Evolutionary conservation across 495 filamentous ascomycete species (phyloP).

Genomic region (Lepidopterella palustris): DNA sequence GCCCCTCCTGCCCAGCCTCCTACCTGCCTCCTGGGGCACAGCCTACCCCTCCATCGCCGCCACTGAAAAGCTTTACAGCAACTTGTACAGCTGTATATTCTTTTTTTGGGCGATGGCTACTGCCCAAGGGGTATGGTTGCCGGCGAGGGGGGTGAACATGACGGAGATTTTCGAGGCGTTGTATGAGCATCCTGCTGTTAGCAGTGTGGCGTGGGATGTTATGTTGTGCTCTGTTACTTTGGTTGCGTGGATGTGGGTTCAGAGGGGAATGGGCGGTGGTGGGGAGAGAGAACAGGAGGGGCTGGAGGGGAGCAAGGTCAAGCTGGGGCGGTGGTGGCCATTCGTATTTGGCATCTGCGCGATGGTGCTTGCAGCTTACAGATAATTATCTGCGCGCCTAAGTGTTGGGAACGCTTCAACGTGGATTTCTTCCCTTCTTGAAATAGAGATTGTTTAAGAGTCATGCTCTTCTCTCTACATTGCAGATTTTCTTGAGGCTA

Average conservation of each 20-base stretch:
- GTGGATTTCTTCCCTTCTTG: too few relatives aligned
- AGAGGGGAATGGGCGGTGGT: not conserved
- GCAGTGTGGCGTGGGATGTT: slow-evolving; percentile 30
- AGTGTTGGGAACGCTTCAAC: too few relatives aligned
- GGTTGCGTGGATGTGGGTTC: slow-evolving; percentile 12
- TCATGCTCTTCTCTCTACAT: not conserved
- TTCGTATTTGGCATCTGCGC: too few relatives aligned
- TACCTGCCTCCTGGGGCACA: slow-evolving; percentile 10
- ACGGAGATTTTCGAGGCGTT: too few relatives aligned
- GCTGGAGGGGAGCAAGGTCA: too few relatives aligned
- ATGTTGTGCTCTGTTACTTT: slow-evolving; percentile 28
- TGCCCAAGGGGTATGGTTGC: slow-evolving; percentile 1
- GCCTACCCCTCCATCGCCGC: not conserved
- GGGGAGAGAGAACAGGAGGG: not conserved
- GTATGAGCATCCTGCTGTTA: slow-evolving; percentile 32
- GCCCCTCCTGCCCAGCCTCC: slow-evolving; percentile 8
- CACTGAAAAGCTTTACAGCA: not conserved
- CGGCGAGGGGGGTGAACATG: too few relatives aligned
- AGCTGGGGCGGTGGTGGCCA: too few relatives aligned
- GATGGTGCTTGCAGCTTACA: too few relatives aligned
- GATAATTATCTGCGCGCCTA: too few relatives aligned
- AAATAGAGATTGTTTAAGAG: too few relatives aligned
- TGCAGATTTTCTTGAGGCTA: not conserved
- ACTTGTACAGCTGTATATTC: not conserved
- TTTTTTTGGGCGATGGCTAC: slow-evolving; percentile 1